Percentiles rank a stretch among this genome's conserved stretches.
These are phyloP conservation scores for Vaccinium macrocarpon DNA, from an alignment of 148 eudicot genomes.

Conservation along the genomic window DNA sequence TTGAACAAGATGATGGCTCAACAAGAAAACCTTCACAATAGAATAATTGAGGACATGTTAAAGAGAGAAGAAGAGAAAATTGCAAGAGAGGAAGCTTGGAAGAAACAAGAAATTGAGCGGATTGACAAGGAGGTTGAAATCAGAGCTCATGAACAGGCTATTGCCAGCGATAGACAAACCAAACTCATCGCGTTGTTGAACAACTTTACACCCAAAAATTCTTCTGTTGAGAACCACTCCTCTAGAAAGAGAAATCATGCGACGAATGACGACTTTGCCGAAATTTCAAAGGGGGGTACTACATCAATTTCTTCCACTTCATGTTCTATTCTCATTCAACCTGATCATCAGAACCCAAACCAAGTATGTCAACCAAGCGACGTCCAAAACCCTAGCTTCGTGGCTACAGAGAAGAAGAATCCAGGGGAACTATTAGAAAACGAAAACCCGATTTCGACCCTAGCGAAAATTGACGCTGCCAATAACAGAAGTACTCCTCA, in stretches of 20 bases:
- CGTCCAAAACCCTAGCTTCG: conserved; percentile 22
- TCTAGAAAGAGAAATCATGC: neutral
- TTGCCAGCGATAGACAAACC: conserved; percentile 59
- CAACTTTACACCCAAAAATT: conserved; percentile 40
- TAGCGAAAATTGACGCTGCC: neutral
- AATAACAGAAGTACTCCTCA: conserved; percentile 8
- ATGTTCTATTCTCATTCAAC: conserved; percentile 22
- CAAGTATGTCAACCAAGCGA: conserved; percentile 17
- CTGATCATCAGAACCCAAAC: conserved; percentile 30
- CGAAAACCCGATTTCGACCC: conserved; percentile 37
- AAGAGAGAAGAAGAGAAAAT: conserved; percentile 68
- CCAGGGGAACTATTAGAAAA: conserved; percentile 17
- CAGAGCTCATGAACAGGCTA: conserved; percentile 63
- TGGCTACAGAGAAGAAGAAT: neutral
- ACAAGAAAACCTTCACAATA: conserved; percentile 70
- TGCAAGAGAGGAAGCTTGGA: conserved; percentile 79
- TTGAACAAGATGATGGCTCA: conserved; percentile 65
- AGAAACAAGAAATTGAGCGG: conserved; percentile 62
- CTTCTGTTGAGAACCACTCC: conserved; percentile 2
- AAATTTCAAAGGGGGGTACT: conserved; percentile 25
- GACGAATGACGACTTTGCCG: conserved; percentile 22
- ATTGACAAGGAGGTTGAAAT: conserved; percentile 50
- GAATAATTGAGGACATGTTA: conserved; percentile 66
- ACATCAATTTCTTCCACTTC: conserved; percentile 26
- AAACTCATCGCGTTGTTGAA: conserved; percentile 59